phyloP scores from a whole-genome alignment of 495 filamentous ascomycete species.

The Talaromyces thailandensis region DNA sequence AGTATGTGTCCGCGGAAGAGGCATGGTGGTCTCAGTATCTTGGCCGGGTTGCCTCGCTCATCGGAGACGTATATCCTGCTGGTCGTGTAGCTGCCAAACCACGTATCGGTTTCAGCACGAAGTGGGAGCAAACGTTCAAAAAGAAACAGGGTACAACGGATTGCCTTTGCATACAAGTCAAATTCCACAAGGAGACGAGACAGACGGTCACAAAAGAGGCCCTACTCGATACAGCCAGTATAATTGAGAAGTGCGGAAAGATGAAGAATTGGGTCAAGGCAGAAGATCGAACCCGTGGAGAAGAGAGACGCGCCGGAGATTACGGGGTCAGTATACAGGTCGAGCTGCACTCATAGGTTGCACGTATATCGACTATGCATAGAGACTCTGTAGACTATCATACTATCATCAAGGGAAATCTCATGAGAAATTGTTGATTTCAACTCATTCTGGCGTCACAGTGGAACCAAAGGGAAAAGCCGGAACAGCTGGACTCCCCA shows the following conservation, averaged over 20 bases:
- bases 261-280: conserved; percentile 44
- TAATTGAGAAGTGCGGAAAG: conserved; percentile 49
- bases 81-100: conserved; percentile 25
- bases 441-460: neutral
- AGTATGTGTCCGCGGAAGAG: conserved; percentile 34
- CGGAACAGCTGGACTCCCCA: neutral
- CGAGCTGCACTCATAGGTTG: conserved; percentile 2
- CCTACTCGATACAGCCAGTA: conserved; percentile 27
- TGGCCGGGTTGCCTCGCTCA: conserved; percentile 41
- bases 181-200: conserved; percentile 9
- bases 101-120: conserved; percentile 18
- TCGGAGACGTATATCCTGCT: conserved; percentile 46
- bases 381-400: neutral
- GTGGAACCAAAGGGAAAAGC: neutral
- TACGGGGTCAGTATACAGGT: conserved; percentile 18
- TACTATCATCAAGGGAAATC: neutral
- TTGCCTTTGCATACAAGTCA: conserved; percentile 21
- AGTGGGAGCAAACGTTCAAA: conserved; percentile 22
- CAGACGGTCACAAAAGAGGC: conserved; percentile 15
- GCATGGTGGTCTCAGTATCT: conserved; percentile 58
- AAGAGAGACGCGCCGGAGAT: conserved; percentile 3
- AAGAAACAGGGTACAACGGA: conserved; percentile 18
- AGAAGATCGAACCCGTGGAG: neutral
- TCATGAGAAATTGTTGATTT: neutral
- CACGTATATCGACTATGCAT: neutral